A percentile compares a stretch with the other conserved stretches of the same genome.
These are phyloP conservation scores for Schwanniomyces polymorphus DNA, from an alignment of 805 yeast genomes.

Conservation along the genomic window DNA sequence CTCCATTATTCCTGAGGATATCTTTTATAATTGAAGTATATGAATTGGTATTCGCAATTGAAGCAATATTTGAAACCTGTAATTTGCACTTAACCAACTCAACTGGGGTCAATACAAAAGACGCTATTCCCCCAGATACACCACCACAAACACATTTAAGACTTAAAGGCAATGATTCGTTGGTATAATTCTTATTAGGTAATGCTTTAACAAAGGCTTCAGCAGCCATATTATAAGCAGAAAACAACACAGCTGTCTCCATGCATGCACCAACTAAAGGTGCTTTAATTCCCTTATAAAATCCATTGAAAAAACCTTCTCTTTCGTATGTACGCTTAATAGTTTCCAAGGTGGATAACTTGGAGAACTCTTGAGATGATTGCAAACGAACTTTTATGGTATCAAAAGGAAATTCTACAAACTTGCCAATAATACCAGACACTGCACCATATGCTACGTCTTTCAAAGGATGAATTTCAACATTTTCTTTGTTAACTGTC, in stretches of 20 bases:
- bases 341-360: conserved; percentile 64
- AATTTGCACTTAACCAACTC: conserved; percentile 86
- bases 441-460: conserved; percentile 52
- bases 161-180: conserved; percentile 35
- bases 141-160: conserved; percentile 71
- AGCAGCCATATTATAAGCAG: conserved; percentile 50
- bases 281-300: conserved; percentile 76
- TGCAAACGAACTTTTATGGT: conserved; percentile 88
- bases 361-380: conserved; percentile 49
- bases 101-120: conserved; percentile 86
- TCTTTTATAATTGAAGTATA: conserved; percentile 30
- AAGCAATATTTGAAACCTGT: conserved; percentile 57
- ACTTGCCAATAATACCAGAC: conserved; percentile 82
- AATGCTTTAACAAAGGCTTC: conserved; percentile 32
- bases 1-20: conserved; percentile 53
- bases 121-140: conserved; percentile 76
- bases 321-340: conserved; percentile 56
- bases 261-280: conserved; percentile 90
- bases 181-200: conserved; percentile 14
- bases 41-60: conserved; percentile 17
- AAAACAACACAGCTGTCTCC: conserved; percentile 80
- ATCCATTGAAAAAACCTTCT: conserved; percentile 74
- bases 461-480: conserved; percentile 19
- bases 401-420: conserved; percentile 90
- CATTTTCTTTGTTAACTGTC: conserved; percentile 1